A percentile compares a stretch with the other conserved stretches of the same genome.
phyloP scores from a whole-genome alignment of 345 rosid species.

The Clarkia xantiana region DNA sequence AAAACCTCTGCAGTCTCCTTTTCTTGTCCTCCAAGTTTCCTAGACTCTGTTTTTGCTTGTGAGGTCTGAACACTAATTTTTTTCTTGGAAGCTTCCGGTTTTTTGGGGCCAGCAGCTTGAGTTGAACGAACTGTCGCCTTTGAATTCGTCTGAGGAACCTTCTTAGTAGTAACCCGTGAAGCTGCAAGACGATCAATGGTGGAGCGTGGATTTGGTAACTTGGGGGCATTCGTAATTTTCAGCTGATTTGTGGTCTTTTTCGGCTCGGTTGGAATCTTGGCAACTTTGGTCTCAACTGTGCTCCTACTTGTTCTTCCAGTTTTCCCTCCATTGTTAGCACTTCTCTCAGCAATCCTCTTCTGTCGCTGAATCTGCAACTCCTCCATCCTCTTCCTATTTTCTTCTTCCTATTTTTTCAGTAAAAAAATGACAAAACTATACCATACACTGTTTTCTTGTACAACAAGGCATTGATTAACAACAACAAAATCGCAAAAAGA shows the following conservation, averaged over 20 bases:
- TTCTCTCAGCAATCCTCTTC: slow-evolving; percentile 90
- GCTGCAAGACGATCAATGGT: slow-evolving; percentile 85
- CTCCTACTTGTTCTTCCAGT: slow-evolving; percentile 31
- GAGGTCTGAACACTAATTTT: slow-evolving; percentile 12
- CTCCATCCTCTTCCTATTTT: slow-evolving; percentile 63
- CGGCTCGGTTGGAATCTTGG: slow-evolving; percentile 16
- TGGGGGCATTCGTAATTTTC: slow-evolving; percentile 26
- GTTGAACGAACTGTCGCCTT: slow-evolving; percentile 28
- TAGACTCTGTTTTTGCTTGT: slow-evolving; percentile 14
- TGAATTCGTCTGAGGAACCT: slow-evolving; percentile 22
- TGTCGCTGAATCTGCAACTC: slow-evolving; percentile 62
- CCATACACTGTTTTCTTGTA: not conserved
- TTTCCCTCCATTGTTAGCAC: slow-evolving; percentile 25
- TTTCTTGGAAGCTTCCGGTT: slow-evolving; percentile 24
- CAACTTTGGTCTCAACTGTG: slow-evolving; percentile 16
- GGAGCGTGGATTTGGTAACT: slow-evolving; percentile 38
- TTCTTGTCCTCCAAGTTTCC: slow-evolving; percentile 18
- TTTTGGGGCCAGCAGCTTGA: slow-evolving; percentile 15
- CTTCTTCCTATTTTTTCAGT: slow-evolving; percentile 57
- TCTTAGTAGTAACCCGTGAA: slow-evolving; percentile 33
- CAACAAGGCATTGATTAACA: not conserved
- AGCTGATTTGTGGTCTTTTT: slow-evolving; percentile 25
- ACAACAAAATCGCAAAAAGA: too few species aligned
- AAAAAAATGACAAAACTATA: not conserved
- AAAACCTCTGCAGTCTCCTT: slow-evolving; percentile 22